Percentiles rank a stretch among this genome's conserved stretches.
Conservation (phyloP, 208 protist species). For the Acanthamoeba sp. region DNA sequence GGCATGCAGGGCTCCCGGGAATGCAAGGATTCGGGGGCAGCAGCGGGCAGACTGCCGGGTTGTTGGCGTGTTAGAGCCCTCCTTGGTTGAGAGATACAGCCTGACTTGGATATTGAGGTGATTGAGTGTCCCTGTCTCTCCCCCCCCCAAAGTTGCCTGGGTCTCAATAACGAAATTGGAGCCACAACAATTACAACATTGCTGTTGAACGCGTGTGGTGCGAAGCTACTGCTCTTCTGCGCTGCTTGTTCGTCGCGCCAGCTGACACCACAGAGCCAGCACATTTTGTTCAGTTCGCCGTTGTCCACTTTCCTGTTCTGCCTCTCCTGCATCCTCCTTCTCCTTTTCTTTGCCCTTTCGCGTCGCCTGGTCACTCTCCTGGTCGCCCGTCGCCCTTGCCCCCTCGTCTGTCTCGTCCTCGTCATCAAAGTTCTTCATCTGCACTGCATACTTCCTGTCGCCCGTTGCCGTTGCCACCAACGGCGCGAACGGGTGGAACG, state of each 20-base stretch:
- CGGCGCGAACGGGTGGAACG: slow-evolving; percentile 41
- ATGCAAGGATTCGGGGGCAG: too few relatives aligned
- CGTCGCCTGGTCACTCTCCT: neutral
- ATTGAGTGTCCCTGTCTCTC: too few relatives aligned
- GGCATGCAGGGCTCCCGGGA: too few relatives aligned
- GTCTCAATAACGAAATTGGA: neutral
- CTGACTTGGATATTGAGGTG: too few relatives aligned
- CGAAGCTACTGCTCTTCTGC: neutral
- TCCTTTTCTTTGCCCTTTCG: slow-evolving; percentile 25
- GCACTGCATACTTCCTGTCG: slow-evolving; percentile 22
- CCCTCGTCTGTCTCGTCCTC: neutral
- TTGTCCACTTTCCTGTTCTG: neutral
- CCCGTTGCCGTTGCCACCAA: slow-evolving; percentile 45
- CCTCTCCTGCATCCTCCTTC: neutral
- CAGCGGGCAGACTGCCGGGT: too few relatives aligned
- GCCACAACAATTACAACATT: neutral
- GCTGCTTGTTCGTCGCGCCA: neutral
- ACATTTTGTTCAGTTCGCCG: neutral
- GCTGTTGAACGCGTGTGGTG: too few relatives aligned
- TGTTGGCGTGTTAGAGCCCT: too few relatives aligned
- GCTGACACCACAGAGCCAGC: slow-evolving; percentile 38
- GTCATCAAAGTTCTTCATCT: neutral
- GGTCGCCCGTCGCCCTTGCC: neutral
- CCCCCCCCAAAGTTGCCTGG: neutral
- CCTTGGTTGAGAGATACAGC: too few relatives aligned